Percentiles rank a stretch among this genome's conserved stretches.
These are phyloP conservation scores for Gryganskiella cystojenkinii DNA, from an alignment of 192 early-diverging fungal species.

Conservation along the genomic window DNA sequence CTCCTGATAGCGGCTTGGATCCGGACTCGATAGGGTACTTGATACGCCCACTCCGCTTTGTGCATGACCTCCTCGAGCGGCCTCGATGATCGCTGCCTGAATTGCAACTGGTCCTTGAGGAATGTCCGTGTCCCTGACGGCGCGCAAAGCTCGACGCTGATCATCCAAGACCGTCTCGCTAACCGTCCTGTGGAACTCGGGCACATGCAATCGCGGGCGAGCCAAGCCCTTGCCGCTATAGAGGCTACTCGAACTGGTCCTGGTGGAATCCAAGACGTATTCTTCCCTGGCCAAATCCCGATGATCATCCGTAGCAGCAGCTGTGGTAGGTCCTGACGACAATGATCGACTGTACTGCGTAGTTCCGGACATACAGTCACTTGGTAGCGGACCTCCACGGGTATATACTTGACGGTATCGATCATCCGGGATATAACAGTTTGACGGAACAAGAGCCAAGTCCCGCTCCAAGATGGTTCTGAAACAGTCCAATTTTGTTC, in stretches of 20 bases:
- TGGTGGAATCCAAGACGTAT: constrained; percentile 27
- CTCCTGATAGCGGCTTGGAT: constrained; percentile 24
- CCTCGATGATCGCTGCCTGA: constrained; percentile 45
- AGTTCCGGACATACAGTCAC: constrained; percentile 6
- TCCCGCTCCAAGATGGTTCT: constrained; percentile 73
- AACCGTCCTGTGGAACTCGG: constrained; percentile 21
- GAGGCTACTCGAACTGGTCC: constrained; percentile 37
- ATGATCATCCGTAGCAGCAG: constrained; percentile 13
- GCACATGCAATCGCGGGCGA: constrained; percentile 6
- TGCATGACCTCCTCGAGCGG: constrained; percentile 23
- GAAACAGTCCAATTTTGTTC: constrained; percentile 77
- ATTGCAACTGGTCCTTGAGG: constrained; percentile 27
- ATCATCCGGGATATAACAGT: not conserved
- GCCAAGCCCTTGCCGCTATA: not conserved
- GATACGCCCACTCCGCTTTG: not conserved
- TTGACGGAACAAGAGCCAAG: constrained; percentile 20
- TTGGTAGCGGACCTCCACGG: not conserved
- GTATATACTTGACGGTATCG: not conserved
- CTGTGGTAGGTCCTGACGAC: not conserved
- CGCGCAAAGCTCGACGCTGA: not conserved
- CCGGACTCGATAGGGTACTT: constrained; percentile 34
- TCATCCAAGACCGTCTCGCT: constrained; percentile 26
- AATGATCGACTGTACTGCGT: constrained; percentile 15
- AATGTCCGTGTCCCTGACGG: constrained; percentile 7
- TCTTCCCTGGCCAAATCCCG: constrained; percentile 31